Evolutionary conservation across 148 eudicot genomes (phyloP), one percentile per base, ranked within the genome.

Genomic region (Camellia lanceoleosa): DNA sequence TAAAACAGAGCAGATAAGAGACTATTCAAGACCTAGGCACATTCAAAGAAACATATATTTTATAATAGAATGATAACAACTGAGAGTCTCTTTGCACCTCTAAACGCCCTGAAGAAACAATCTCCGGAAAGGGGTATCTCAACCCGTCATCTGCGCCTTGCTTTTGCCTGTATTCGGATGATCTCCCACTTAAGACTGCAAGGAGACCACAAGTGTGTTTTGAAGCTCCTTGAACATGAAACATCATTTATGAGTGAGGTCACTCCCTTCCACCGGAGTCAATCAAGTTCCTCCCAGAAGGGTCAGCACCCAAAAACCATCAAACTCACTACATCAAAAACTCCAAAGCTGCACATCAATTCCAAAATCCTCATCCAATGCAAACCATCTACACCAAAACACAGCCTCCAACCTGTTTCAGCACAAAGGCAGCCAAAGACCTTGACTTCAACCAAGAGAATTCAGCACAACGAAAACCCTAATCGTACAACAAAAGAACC

Each of bases 201-300:
- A 95, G 92, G 70, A 95, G 89, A 75, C 87, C 84, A 74, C 98
- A 94, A 77, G 79, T 87, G 58, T 89, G 88, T 84, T 84, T 95
- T 56, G 88, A 79, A 83, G 91, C 89, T 84, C 96, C 92, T 86
- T 89, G 93, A 81, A 72, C 78, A 80, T 89, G 87, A 82, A 86
- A 88, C 92, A 92, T 93, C 80, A 77, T 89, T 66, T 43, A 62
- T 46, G 23, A 59, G 18, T 43, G 11, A 43, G 51, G 51, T 47
- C 74, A 80, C 79, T 63, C 79, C 51, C 67, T 59, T 71, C 54
- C 23, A 74, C 60, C 66, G 18, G 41, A 23, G 10, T 52, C 12
- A 64, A 75, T 65, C 66, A 59, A 81, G 43, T 74, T 58, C 78
- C 78, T 68, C 58, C 51, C 52, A 23, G 63, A 55, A 55, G 54